phyloP scores from a whole-genome alignment of 2,329 filamentous ascomycete genomes.

The Plenodomus biglobosus region DNA sequence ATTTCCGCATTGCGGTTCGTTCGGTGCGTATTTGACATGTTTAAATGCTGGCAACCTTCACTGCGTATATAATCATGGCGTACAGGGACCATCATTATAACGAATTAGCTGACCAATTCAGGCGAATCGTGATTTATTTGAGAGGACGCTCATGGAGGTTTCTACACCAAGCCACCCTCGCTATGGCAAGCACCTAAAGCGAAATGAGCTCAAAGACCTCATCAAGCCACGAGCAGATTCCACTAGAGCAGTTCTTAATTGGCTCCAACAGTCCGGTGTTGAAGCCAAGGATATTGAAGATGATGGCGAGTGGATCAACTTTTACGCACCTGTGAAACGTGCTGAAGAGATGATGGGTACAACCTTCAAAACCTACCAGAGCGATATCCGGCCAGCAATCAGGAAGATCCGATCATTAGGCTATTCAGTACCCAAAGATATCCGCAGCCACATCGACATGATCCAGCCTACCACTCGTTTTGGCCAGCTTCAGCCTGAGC shows the following conservation, averaged over 20 bases:
- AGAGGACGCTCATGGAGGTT: constrained; percentile 61
- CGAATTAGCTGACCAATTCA: constrained; percentile 38
- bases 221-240: constrained; percentile 56
- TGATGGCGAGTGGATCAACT: constrained; percentile 63
- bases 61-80: not conserved
- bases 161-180: constrained; percentile 60
- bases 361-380: constrained; percentile 59
- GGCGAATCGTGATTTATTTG: constrained; percentile 55
- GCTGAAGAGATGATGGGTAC: constrained; percentile 61
- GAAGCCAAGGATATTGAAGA: constrained; percentile 50
- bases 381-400: constrained; percentile 45
- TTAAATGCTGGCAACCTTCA: not conserved
- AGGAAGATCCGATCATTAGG: constrained; percentile 57
- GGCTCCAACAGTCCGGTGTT: constrained; percentile 59
- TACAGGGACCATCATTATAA: not conserved
- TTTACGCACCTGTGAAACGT: constrained; percentile 54
- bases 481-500: constrained; percentile 52
- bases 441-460: constrained; percentile 60
- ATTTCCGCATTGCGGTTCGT: constrained; percentile 45
- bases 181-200: constrained; percentile 65
- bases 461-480: constrained; percentile 69
- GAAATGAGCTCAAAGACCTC: constrained; percentile 59
- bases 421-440: constrained; percentile 62
- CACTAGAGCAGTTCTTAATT: constrained; percentile 54
- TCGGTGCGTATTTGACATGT: constrained; percentile 32